Percentiles rank a stretch among this genome's conserved stretches.
Conservation (phyloP, 2,329 filamentous ascomycete genomes). For the Xylaria sp. region DNA sequence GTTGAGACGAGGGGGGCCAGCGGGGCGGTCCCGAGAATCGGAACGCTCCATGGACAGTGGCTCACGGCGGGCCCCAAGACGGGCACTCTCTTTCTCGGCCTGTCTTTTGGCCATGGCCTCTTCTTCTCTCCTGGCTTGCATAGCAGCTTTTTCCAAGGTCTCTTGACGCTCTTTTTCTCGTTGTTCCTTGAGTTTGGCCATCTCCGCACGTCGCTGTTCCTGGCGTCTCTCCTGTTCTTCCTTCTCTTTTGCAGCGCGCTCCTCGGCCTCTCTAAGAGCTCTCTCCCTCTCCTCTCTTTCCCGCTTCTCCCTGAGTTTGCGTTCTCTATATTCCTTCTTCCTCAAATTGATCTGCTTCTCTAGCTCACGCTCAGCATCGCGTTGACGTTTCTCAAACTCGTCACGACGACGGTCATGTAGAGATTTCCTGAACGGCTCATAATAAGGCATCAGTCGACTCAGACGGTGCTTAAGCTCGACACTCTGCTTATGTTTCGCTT, state of each 20-base stretch:
- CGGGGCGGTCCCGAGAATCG: conserved; percentile 59
- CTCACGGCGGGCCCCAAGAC: conserved; percentile 52
- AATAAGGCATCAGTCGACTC: conserved; percentile 82
- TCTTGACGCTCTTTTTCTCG: conserved; percentile 76
- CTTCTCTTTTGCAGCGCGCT: conserved; percentile 82
- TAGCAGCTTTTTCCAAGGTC: conserved; percentile 69
- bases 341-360: conserved; percentile 90
- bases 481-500: conserved; percentile 90
- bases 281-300: conserved; percentile 88
- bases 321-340: conserved; percentile 88
- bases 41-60: conserved; percentile 56
- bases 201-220: conserved; percentile 79
- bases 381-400: conserved; percentile 94
- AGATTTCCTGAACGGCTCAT: conserved; percentile 83
- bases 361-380: conserved; percentile 90
- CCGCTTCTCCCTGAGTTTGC: conserved; percentile 81
- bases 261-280: conserved; percentile 82
- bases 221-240: conserved; percentile 84
- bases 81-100: conserved; percentile 69
- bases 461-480: conserved; percentile 95
- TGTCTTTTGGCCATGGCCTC: conserved; percentile 83
- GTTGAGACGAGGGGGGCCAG: conserved; percentile 65
- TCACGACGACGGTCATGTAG: conserved; percentile 89
- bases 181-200: conserved; percentile 74
- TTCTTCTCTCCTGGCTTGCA: conserved; percentile 85